These are phyloP conservation scores for Backusella sp. DNA, from an alignment of 192 early-diverging fungal genomes.

Conservation along the genomic window DNA sequence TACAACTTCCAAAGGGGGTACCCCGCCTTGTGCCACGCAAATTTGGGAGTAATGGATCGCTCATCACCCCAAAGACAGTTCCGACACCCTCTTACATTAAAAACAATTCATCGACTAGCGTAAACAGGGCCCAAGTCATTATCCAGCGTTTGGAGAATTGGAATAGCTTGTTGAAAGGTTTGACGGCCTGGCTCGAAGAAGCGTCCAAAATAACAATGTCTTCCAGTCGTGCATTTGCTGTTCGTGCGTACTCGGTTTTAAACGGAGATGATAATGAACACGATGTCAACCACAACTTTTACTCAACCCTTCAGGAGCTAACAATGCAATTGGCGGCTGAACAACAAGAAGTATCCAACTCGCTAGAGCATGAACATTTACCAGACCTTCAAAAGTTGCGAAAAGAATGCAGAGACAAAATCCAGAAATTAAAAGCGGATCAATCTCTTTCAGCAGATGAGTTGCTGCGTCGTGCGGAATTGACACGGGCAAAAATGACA, in stretches of 20 bases:
- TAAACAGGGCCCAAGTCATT: slow-evolving; percentile 41
- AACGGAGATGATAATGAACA: slow-evolving; percentile 5
- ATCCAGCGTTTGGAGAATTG: slow-evolving; percentile 40
- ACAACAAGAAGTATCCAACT: background rate
- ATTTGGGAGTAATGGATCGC: slow-evolving; percentile 5
- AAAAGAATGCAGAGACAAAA: slow-evolving; percentile 45
- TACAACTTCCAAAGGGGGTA: slow-evolving; percentile 3
- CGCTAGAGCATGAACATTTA: slow-evolving; percentile 19
- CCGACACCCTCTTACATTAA: background rate
- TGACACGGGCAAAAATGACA: slow-evolving; percentile 36
- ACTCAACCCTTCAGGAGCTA: background rate
- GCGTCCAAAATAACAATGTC: slow-evolving; percentile 33
- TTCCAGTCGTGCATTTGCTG: slow-evolving; percentile 10
- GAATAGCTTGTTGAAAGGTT: slow-evolving; percentile 34
- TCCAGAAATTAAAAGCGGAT: slow-evolving; percentile 36
- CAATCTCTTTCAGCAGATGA: slow-evolving; percentile 31
- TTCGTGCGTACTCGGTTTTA: slow-evolving; percentile 5
- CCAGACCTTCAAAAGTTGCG: slow-evolving; percentile 34
- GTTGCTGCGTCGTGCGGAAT: slow-evolving; percentile 42
- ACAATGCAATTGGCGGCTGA: background rate
- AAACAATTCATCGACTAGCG: background rate
- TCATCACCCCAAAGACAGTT: background rate
- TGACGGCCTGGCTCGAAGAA: slow-evolving; percentile 38
- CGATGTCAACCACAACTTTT: background rate
- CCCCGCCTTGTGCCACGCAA: background rate